Conservation (phyloP, 2,329 filamentous ascomycete genomes). For the Fusarium redolens region DNA sequence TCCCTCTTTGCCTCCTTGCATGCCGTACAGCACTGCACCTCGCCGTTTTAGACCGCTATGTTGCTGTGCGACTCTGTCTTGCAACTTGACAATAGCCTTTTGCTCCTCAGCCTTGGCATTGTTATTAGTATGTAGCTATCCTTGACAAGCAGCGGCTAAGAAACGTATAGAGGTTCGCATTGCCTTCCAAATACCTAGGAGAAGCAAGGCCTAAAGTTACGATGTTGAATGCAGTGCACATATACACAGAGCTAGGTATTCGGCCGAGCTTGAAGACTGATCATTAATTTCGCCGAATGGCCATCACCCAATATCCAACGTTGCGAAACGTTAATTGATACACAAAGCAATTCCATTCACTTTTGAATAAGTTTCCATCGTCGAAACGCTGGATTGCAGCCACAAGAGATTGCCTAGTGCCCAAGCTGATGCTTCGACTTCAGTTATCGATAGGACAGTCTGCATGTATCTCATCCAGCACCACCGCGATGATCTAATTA, state of each 20-base stretch:
- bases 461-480: background rate
- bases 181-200: background rate
- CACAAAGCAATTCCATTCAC: background rate
- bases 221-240: background rate
- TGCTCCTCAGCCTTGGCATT: background rate
- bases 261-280: background rate
- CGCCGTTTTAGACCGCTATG: conserved; percentile 30
- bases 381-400: background rate
- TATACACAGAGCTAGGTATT: background rate
- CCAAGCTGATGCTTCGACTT: background rate
- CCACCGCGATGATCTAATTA: background rate
- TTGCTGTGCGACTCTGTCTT: conserved; percentile 9
- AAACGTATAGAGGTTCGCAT: background rate
- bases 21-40: conserved; percentile 27
- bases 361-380: too few relatives aligned
- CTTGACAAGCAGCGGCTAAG: background rate
- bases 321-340: background rate
- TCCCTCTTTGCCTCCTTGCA: conserved; percentile 10
- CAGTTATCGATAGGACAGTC: background rate
- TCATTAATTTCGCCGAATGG: background rate
- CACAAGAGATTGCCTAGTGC: background rate
- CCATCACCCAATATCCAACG: background rate
- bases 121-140: background rate
- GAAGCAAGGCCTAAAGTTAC: background rate
- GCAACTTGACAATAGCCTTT: background rate